These are phyloP conservation scores for Rosa chinensis DNA, from an alignment of 306 rosid genomes.

Conservation along the genomic window DNA sequence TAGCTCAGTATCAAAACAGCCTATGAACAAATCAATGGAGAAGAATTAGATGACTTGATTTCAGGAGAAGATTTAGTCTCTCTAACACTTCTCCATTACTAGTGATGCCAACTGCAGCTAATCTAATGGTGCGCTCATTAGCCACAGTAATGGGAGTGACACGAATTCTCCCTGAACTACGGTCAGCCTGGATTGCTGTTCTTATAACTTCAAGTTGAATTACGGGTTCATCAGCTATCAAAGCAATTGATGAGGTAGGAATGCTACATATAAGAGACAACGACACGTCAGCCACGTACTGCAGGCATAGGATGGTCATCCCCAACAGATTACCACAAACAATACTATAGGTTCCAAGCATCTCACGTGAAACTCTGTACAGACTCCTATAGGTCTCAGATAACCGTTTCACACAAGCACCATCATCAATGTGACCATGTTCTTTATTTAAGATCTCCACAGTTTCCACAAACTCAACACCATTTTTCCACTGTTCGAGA, in stretches of 20 bases:
- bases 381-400: constrained; percentile 33
- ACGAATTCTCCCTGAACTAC: constrained; percentile 49
- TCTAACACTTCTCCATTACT: constrained; percentile 64
- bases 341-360: too few species aligned
- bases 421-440: constrained; percentile 38
- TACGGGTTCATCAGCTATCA: constrained; percentile 59
- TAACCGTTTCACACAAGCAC: constrained; percentile 54
- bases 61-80: too few species aligned
- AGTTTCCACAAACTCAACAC: constrained; percentile 48
- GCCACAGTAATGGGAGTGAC: constrained; percentile 71
- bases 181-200: constrained; percentile 66
- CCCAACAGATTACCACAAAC: constrained; percentile 51
- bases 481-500: constrained; percentile 68
- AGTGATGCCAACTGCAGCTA: constrained; percentile 75
- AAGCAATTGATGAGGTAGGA: constrained; percentile 70
- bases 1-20: too few species aligned
- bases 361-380: too few species aligned
- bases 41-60: too few species aligned
- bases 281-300: constrained; percentile 44
- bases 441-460: constrained; percentile 45
- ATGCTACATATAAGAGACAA: constrained; percentile 54
- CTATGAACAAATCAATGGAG: too few species aligned
- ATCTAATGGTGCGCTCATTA: constrained; percentile 71
- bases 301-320: constrained; percentile 80
- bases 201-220: constrained; percentile 52